Evolutionary conservation across 2,329 filamentous ascomycete species (phyloP).

Genomic region (Fusarium subtropicale): DNA sequence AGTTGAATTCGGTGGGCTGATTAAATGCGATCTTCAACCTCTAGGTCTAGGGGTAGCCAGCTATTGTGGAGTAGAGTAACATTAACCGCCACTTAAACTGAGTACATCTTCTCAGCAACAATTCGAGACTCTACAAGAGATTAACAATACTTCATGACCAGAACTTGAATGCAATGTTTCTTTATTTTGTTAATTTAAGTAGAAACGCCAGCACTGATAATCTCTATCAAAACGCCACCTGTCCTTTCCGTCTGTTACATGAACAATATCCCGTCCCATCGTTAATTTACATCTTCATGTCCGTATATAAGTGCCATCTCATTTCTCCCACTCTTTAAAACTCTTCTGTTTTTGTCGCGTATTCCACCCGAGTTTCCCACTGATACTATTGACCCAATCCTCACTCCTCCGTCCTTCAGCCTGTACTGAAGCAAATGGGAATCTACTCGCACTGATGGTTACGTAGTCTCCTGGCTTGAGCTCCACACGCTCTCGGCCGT

Average conservation of each 20-base stretch:
- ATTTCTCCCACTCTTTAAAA: constrained; percentile 61
- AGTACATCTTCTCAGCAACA: not conserved
- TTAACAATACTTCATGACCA: not conserved
- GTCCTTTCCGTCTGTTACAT: not conserved
- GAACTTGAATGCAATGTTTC: not conserved
- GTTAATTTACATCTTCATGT: not conserved
- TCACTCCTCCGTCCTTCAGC: constrained; percentile 75
- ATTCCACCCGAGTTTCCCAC: constrained; percentile 83
- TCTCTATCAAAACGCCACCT: constrained; percentile 15
- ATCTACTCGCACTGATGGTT: constrained; percentile 82
- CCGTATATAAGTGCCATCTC: constrained; percentile 3
- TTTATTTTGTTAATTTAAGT: not conserved
- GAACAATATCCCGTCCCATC: not conserved
- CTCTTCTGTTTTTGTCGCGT: constrained; percentile 80
- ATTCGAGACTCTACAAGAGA: not conserved
- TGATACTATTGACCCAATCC: constrained; percentile 87
- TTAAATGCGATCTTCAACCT: not conserved
- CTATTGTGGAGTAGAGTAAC: constrained; percentile 2
- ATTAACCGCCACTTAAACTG: not conserved
- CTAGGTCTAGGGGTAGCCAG: not conserved
- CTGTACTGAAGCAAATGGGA: constrained; percentile 83
- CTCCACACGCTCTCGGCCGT: constrained; percentile 89
- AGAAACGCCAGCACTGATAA: constrained; percentile 1
- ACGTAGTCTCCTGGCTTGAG: constrained; percentile 84
- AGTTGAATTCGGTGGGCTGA: constrained; percentile 1